Base-by-base conservation (phyloP, 176 grass and related monocot genomes). In the Juncus effusus region DNA sequence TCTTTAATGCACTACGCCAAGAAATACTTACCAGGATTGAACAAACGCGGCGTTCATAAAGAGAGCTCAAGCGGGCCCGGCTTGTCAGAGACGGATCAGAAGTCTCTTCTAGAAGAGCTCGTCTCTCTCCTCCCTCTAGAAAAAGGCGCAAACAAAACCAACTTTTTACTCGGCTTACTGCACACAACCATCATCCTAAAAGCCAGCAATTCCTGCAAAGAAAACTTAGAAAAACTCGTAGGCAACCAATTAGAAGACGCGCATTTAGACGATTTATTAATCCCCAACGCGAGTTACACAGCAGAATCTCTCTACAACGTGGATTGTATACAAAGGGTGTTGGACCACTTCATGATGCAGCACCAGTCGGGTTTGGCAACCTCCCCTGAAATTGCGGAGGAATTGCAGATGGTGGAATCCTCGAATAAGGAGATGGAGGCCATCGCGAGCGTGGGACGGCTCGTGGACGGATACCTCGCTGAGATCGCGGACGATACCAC, bases 291-390 rank as follows among this genome's bases (percentile, higher is more conserved):
- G 16, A 60, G 67, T 0, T 91, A 91, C 69, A 77, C 91, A 3
- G 9, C 50, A 4, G 86, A 85, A 77, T 87, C 81, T 60, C 78
- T 95, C 11, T 95, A 95, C 64, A 86, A 95, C 73, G 68, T 95
- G 59, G 91, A 95, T 40, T 87, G 81, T 60, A 14, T 87, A 50
- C 91, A 90, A n/a, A 61, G 91, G 15, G 90, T 95, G 73, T 80
- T 95, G 55, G 83, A 87, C 52, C 80, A 90, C 54, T 95, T 95
- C 71, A 40, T 87, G 12, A 6, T 66, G 49, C 39, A 59, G 28
- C 79, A 73, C 78, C 69, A 82, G 15, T 56, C 36, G 72, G 36
- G 63, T 41, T 62, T 66, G 62, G 19, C 28, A 8, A 37, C 11
- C 39, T 84, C 78, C 15, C 86, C 80, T 13, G 80, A 86, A 60